A percentile compares a stretch with the other conserved stretches of the same genome.
Evolutionary conservation across 306 rosid genomes (phyloP).

Genomic region (Dalbergia cochinchinensis): DNA sequence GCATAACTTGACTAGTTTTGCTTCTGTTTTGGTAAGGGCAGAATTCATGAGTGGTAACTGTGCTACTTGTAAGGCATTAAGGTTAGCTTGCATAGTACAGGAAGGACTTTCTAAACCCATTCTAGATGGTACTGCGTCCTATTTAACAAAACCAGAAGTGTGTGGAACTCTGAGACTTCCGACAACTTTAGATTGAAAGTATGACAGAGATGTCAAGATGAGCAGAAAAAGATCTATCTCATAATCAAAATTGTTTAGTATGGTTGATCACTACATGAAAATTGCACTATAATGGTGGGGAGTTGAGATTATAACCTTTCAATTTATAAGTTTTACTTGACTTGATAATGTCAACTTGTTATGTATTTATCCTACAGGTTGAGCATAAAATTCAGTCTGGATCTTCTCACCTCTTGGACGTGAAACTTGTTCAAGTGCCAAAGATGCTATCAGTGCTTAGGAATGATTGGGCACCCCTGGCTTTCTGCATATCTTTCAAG

Average conservation of each 20-base stretch:
- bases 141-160: not conserved
- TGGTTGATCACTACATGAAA: conserved; percentile 8
- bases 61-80: not conserved
- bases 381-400: conserved; percentile 96
- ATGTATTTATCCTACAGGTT: conserved; percentile 61
- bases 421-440: conserved; percentile 90
- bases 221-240: not conserved
- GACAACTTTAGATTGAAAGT: conserved; percentile 1
- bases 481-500: conserved; percentile 94
- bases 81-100: conserved; percentile 5
- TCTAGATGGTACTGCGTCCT: conserved; percentile 14
- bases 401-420: conserved; percentile 81
- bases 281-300: conserved; percentile 19
- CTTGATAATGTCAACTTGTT: conserved; percentile 29
- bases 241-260: not conserved
- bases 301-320: not conserved
- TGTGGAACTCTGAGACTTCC: not conserved
- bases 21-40: conserved; percentile 17
- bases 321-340: conserved; percentile 1
- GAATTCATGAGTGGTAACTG: not conserved
- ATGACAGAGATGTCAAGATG: conserved; percentile 8
- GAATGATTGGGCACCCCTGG: conserved; percentile 80
- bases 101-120: not conserved
- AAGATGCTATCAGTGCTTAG: conserved; percentile 84
- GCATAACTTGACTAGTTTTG: not conserved